Evolutionary conservation across 768 basidiomycete species (phyloP).

Genomic region (Mycena metata): DNA sequence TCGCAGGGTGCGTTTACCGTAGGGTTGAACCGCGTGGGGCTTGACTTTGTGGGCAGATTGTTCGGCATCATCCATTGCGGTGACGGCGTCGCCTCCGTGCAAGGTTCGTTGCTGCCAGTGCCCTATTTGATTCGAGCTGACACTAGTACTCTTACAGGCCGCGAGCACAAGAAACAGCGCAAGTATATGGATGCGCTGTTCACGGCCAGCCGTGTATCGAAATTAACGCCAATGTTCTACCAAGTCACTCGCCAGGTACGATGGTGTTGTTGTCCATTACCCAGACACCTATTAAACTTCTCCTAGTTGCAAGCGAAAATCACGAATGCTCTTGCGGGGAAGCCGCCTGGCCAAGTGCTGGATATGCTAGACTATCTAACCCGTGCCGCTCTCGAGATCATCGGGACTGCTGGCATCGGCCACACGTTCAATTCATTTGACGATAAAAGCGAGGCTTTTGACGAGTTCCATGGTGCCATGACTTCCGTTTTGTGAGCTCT

Average conservation of each 20-base stretch:
- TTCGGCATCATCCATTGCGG: conserved; percentile 42
- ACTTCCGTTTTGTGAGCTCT: conserved; percentile 28
- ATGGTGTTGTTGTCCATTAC: background rate
- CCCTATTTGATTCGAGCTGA: background rate
- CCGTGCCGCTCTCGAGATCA: conserved; percentile 41
- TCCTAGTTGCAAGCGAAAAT: conserved; percentile 19
- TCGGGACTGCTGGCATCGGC: conserved; percentile 43
- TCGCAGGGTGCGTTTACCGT: conserved; percentile 37
- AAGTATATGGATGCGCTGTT: conserved; percentile 44
- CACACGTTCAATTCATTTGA: conserved; percentile 37
- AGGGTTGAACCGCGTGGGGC: too few species aligned
- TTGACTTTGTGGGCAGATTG: conserved; percentile 26
- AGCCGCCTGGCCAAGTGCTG: conserved; percentile 26
- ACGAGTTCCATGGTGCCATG: conserved; percentile 35
- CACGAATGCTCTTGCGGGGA: conserved; percentile 3
- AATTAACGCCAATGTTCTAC: conserved; percentile 44
- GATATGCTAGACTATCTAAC: conserved; percentile 41
- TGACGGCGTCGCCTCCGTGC: conserved; percentile 43
- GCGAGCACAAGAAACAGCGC: conserved; percentile 44
- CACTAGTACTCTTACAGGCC: conserved; percentile 30
- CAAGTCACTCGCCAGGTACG: conserved; percentile 41
- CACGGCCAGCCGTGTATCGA: conserved; percentile 40
- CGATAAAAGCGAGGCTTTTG: conserved; percentile 26
- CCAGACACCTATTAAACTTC: background rate
- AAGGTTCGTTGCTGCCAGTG: conserved; percentile 30